Percentiles rank a stretch among this genome's conserved stretches.
Conservation (phyloP, 1,139 yeast species). For the Pichia sp. region DNA sequence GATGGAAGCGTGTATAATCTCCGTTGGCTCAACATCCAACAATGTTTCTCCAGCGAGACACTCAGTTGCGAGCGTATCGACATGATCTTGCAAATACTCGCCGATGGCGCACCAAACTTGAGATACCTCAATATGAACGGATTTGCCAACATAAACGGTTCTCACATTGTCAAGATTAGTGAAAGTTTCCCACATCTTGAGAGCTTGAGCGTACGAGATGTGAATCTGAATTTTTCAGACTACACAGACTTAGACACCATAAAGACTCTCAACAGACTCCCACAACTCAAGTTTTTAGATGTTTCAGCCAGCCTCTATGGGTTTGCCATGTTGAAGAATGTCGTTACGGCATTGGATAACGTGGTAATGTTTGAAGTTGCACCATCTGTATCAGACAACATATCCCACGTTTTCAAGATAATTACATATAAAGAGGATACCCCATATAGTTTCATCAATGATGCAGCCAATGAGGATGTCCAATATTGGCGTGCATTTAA, state of each 20-base stretch:
- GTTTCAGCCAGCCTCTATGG: constrained; percentile 6
- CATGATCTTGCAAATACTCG: constrained; percentile 6
- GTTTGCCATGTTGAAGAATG: constrained; percentile 6
- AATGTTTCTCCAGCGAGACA: constrained; percentile 52
- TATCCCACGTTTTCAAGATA: constrained; percentile 20
- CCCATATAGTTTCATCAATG: not conserved
- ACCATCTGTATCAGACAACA: constrained; percentile 9
- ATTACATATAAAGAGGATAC: not conserved
- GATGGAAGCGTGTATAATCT: constrained; percentile 21
- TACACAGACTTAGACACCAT: constrained; percentile 5
- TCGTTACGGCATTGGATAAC: constrained; percentile 2
- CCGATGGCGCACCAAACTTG: constrained; percentile 32
- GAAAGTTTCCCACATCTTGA: constrained; percentile 47
- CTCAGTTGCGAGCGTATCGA: constrained; percentile 9
- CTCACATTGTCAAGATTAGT: constrained; percentile 49
- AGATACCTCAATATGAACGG: constrained; percentile 69
- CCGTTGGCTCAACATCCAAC: constrained; percentile 72
- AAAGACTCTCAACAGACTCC: constrained; percentile 4
- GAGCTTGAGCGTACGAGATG: constrained; percentile 38
- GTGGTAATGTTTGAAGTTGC: constrained; percentile 11
- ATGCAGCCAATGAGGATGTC: not conserved
- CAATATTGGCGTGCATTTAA: constrained; percentile 43
- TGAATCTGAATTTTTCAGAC: constrained; percentile 16
- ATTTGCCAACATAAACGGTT: constrained; percentile 46
- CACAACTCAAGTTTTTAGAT: constrained; percentile 11